Evolutionary conservation across 176 grass and related monocot species (phyloP), one percentile per base, ranked within the genome.

Genomic region (Zoysia pacifica): DNA sequence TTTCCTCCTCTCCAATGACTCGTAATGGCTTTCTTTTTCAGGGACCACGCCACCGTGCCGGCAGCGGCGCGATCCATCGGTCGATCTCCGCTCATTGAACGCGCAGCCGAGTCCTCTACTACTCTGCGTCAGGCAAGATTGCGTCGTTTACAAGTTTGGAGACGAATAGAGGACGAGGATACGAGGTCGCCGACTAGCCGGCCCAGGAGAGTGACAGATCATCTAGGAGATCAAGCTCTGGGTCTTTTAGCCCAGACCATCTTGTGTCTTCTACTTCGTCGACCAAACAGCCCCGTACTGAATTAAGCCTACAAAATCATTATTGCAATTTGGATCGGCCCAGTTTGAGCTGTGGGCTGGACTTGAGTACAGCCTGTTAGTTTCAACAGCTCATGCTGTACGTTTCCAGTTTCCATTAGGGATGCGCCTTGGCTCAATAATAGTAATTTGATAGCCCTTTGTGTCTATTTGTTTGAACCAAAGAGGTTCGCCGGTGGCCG

Each of bases 401-500:
- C 28, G 28, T 28, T 28, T 28, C 28, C 28, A 28, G 28, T 28
- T 28, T 28, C 28, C 28, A 28, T 28, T 28, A 28, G 28, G 28
- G 28, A 28, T 28, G 28, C 28, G 28, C 28, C 0, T 28, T 28
- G 28, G 28, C 28, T 28, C 28, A 28, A 28, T 28, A 28, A 28
- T 28, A 28, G 28, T 28, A 28, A 28, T 28, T 28, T 28, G 28
- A 28, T 28, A 28, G 28, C 28, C 28, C 28, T 28, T 28, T 28
- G 28, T 28, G 28, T 28, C 28, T 28, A 28, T 28, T 28, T 28
- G 28, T 28, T 28, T 28, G 28, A 28, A 28, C 28, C 28, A 28
- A 28, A 28, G 28, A 28, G 28, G 28, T 28, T 28, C 28, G 28
- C 19, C 50, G 7, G 82, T 91, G 7, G 65, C 86, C 16, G 81